These are phyloP conservation scores for Brassica balearica DNA, from an alignment of 441 rosid genomes.

Conservation along the genomic window DNA sequence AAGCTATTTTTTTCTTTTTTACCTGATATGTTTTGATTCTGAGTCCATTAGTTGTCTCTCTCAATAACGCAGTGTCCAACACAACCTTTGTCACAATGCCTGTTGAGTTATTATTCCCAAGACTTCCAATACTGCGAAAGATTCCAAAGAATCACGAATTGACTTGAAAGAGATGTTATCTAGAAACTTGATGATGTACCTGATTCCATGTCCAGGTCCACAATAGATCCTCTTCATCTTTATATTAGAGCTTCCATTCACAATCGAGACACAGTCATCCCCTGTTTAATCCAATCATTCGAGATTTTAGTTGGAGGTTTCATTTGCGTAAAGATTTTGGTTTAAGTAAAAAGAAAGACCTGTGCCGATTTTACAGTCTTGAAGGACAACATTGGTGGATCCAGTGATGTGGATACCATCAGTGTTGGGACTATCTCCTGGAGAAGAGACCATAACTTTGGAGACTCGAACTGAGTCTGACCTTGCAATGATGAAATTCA, in stretches of 20 bases:
- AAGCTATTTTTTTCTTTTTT: constrained; percentile 38
- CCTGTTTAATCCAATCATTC: constrained; percentile 53
- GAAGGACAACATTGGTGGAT: constrained; percentile 77
- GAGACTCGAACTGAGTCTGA: constrained; percentile 65
- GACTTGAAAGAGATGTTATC: constrained; percentile 9
- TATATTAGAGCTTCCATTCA: constrained; percentile 74
- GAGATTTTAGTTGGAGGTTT: background rate
- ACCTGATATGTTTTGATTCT: constrained; percentile 98
- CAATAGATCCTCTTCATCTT: constrained; percentile 85
- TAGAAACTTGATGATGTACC: constrained; percentile 47
- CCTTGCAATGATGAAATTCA: constrained; percentile 78
- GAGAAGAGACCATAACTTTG: constrained; percentile 71
- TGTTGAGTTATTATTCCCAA: constrained; percentile 78
- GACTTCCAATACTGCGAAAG: constrained; percentile 80
- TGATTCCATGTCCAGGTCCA: constrained; percentile 97
- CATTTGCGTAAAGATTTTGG: constrained; percentile 14
- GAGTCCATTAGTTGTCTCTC: constrained; percentile 84
- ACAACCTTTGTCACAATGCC: constrained; percentile 85
- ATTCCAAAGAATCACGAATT: background rate
- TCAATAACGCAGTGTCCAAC: constrained; percentile 82
- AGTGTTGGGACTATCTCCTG: constrained; percentile 94
- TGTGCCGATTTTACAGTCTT: constrained; percentile 92
- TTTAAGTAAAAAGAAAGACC: constrained; percentile 48
- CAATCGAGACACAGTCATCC: constrained; percentile 92
- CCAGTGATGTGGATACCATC: constrained; percentile 91